phyloP scores from a whole-genome alignment of 306 rosid genomes.

The Vigna angularis region DNA sequence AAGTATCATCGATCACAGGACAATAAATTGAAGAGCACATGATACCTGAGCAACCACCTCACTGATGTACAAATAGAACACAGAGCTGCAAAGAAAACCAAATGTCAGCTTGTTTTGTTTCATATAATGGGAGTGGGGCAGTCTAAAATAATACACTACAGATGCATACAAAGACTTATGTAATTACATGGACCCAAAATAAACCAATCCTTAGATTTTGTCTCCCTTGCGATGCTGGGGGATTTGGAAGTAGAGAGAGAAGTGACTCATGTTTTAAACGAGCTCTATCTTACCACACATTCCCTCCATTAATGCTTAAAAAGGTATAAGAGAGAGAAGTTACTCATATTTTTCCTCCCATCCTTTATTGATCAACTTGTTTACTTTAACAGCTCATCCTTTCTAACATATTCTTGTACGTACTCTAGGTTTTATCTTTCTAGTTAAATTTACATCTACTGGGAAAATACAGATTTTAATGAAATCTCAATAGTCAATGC shows the following conservation, averaged over 20 bases:
- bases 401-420: slow-evolving; percentile 3
- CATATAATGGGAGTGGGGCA: no score
- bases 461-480: background rate
- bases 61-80: slow-evolving; percentile 74
- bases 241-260: background rate
- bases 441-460: background rate
- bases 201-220: background rate
- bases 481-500: background rate
- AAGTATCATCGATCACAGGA: slow-evolving; percentile 27
- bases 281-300: background rate
- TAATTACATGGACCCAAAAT: no score
- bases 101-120: slow-evolving; percentile 28
- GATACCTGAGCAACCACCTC: slow-evolving; percentile 85
- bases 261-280: background rate
- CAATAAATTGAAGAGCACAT: slow-evolving; percentile 26
- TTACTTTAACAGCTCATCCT: slow-evolving; percentile 18
- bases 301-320: background rate
- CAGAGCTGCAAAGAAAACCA: slow-evolving; percentile 62
- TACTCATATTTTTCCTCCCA: background rate
- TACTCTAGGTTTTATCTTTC: slow-evolving; percentile 10
- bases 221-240: background rate
- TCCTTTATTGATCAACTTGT: slow-evolving; percentile 13
- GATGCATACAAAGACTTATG: background rate
- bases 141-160: no score
- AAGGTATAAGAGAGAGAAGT: background rate